phyloP scores from a whole-genome alignment of 257 asterid species.

The Penstemon newberryi region DNA sequence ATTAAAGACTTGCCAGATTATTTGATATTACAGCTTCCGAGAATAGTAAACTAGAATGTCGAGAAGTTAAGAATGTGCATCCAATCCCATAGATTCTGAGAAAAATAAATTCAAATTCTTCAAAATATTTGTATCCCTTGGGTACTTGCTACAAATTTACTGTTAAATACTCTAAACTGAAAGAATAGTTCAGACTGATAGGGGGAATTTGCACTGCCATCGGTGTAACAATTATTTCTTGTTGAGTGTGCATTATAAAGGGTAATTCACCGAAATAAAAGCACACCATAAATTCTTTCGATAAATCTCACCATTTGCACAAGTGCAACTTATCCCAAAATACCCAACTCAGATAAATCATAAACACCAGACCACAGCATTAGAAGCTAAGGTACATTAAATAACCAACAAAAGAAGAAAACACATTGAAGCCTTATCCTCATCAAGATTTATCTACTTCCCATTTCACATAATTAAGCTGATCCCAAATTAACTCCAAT shows the following conservation, averaged over 20 bases:
- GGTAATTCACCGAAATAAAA: neutral
- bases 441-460: slow-evolving; percentile 4
- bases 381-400: neutral
- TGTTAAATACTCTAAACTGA: too few relatives aligned
- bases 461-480: neutral
- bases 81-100: neutral
- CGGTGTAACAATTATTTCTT: too few relatives aligned
- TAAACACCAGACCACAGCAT: neutral
- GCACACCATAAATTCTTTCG: neutral
- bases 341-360: neutral
- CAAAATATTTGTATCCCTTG: neutral
- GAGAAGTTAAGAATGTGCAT: neutral
- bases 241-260: neutral
- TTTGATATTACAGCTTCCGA: too few relatives aligned
- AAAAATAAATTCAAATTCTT: neutral
- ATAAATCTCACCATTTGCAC: neutral
- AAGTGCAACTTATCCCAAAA: neutral
- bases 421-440: neutral
- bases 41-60: neutral
- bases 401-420: neutral
- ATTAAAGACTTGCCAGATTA: too few relatives aligned
- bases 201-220: too few relatives aligned
- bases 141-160: too few relatives aligned
- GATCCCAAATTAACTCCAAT: slow-evolving; percentile 19
- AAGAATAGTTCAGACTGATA: too few relatives aligned